Percentiles rank a stretch among this genome's conserved stretches.
Evolutionary conservation across 2,329 filamentous ascomycete species (phyloP).

Genomic region (Alternaria sp.): DNA sequence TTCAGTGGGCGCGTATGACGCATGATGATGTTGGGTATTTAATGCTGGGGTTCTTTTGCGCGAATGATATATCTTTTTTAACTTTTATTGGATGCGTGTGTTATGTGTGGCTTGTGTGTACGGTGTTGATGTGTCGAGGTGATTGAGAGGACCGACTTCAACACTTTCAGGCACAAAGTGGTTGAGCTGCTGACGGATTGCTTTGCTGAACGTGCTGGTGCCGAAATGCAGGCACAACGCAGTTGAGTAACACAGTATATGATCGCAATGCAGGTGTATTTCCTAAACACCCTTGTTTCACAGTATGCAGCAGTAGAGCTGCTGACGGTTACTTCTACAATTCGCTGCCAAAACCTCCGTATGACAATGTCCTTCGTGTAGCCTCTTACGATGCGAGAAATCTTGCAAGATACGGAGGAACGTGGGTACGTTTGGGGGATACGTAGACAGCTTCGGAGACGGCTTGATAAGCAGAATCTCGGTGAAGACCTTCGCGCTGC

Average conservation of each 20-base stretch:
- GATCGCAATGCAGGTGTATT: neutral
- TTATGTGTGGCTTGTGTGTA: neutral
- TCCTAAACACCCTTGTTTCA: neutral
- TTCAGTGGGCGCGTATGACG: neutral
- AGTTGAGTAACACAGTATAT: neutral
- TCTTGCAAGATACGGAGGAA: neutral
- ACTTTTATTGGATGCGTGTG: neutral
- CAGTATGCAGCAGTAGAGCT: neutral
- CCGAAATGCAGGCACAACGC: neutral
- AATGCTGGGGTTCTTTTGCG: constrained; percentile 7
- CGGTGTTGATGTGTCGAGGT: neutral
- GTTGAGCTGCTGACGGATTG: neutral
- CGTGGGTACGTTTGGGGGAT: neutral
- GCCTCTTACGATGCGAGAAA: neutral
- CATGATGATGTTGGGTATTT: constrained; percentile 11
- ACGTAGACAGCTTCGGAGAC: neutral
- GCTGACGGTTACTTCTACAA: neutral
- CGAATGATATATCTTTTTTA: constrained; percentile 3
- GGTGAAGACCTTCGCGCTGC: neutral
- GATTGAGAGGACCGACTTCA: neutral
- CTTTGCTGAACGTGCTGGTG: neutral
- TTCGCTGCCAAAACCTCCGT: neutral
- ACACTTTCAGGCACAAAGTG: neutral
- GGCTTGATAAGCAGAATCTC: neutral
- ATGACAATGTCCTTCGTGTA: neutral